phyloP scores from a whole-genome alignment of 2,329 filamentous ascomycete genomes.

The Arachnomyces sp. region DNA sequence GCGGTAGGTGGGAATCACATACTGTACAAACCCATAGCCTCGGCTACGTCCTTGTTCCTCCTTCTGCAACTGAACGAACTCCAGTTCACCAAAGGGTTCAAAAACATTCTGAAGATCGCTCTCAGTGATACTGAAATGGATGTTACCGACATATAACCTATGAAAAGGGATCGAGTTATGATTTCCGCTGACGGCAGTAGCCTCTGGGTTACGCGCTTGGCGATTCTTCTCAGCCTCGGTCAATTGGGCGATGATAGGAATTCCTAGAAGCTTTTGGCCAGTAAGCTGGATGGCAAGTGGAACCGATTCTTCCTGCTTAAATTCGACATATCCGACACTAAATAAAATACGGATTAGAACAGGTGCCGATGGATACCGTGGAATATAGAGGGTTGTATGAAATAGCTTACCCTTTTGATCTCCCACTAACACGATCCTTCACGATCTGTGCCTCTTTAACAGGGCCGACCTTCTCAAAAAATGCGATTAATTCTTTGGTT shows the following conservation, averaged over 20 bases:
- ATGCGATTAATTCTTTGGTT: slow-evolving; percentile 84
- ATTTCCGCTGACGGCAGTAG: slow-evolving; percentile 52
- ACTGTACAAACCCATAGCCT: slow-evolving; percentile 99
- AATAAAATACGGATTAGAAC: slow-evolving; percentile 33
- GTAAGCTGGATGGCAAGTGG: slow-evolving; percentile 92
- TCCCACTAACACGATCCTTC: slow-evolving; percentile 91
- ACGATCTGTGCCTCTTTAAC: slow-evolving; percentile 98
- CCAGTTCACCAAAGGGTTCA: slow-evolving; percentile 92
- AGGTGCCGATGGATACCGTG: slow-evolving; percentile 1
- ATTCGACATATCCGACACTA: slow-evolving; percentile 98
- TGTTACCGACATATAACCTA: slow-evolving; percentile 96
- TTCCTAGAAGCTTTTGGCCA: slow-evolving; percentile 95
- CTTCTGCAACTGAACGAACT: slow-evolving; percentile 96
- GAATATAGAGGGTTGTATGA: not conserved
- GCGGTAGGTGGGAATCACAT: slow-evolving; percentile 38
- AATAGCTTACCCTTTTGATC: slow-evolving; percentile 80
- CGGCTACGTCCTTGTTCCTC: slow-evolving; percentile 85
- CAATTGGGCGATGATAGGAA: slow-evolving; percentile 95
- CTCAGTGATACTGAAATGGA: slow-evolving; percentile 98
- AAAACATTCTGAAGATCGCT: slow-evolving; percentile 93
- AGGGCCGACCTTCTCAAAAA: slow-evolving; percentile 90
- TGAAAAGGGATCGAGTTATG: slow-evolving; percentile 90
- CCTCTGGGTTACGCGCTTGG: slow-evolving; percentile 63
- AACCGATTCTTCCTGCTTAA: slow-evolving; percentile 92
- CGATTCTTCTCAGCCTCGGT: slow-evolving; percentile 99